Conservation (phyloP, 768 basidiomycete genomes). For the Xerocomellus intermedius region DNA sequence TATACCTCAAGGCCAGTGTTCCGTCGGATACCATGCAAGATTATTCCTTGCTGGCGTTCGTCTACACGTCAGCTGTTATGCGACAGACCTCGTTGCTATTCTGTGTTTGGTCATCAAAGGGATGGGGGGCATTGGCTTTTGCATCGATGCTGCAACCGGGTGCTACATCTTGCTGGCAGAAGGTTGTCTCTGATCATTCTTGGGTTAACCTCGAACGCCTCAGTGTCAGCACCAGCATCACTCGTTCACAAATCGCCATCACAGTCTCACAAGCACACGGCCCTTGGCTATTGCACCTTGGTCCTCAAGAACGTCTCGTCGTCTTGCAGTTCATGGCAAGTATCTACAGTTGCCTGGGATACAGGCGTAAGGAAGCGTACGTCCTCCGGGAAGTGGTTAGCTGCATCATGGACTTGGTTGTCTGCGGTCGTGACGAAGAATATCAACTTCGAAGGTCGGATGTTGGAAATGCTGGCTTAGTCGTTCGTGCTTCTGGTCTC, state of each 20-base stretch:
- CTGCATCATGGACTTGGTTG: constrained; percentile 79
- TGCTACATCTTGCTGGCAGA: constrained; percentile 57
- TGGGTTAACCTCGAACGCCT: constrained; percentile 62
- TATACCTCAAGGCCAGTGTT: constrained; percentile 61
- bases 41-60: constrained; percentile 60
- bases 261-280: constrained; percentile 76
- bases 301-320: constrained; percentile 69
- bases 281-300: constrained; percentile 83
- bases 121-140: constrained; percentile 80
- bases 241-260: constrained; percentile 63
- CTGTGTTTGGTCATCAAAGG: constrained; percentile 81
- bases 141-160: constrained; percentile 70
- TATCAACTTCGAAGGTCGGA: constrained; percentile 44
- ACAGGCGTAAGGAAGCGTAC: constrained; percentile 85
- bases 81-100: constrained; percentile 75
- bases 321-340: constrained; percentile 70
- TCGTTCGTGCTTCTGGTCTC: constrained; percentile 45
- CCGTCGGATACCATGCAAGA: constrained; percentile 52
- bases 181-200: constrained; percentile 49
- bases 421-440: constrained; percentile 80
- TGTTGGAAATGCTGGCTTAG: constrained; percentile 41
- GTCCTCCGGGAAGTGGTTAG: constrained; percentile 83
- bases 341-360: constrained; percentile 78
- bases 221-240: constrained; percentile 64
- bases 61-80: constrained; percentile 65